A percentile compares a stretch with the other conserved stretches of the same genome.
phyloP scores from a whole-genome alignment of 2,329 filamentous ascomycete species.

The Hirsutella thompsonii region DNA sequence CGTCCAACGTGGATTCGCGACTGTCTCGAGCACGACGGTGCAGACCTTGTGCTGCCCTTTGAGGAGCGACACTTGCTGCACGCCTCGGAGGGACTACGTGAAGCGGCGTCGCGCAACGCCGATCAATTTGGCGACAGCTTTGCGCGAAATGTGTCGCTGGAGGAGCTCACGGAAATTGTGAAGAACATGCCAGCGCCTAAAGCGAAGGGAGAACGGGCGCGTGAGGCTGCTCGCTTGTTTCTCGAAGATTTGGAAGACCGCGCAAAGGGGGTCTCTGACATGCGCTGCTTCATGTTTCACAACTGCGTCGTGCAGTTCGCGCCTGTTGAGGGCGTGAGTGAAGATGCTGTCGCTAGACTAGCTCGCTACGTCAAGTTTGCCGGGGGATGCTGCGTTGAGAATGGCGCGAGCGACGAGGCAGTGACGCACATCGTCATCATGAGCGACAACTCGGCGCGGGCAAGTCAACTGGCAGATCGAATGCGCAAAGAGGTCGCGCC shows the following conservation, averaged over 20 bases:
- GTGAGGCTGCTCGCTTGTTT: conserved; percentile 27
- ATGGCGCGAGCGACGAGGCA: conserved; percentile 29
- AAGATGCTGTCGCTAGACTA: conserved; percentile 27
- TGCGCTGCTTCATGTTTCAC: conserved; percentile 40
- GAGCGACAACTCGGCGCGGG: conserved; percentile 24
- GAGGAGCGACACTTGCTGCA: conserved; percentile 59
- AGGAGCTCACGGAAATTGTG: conserved; percentile 47
- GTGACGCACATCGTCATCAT: conserved; percentile 63
- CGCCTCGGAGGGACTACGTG: conserved; percentile 41
- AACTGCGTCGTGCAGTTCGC: conserved; percentile 29
- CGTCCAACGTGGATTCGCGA: conserved; percentile 74
- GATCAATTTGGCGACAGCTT: conserved; percentile 81
- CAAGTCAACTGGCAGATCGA: conserved; percentile 22
- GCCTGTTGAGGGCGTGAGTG: conserved; percentile 13
- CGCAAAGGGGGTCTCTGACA: conserved; percentile 36
- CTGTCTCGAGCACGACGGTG: conserved; percentile 48
- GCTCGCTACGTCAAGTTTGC: conserved; percentile 55
- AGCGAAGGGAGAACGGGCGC: conserved; percentile 21
- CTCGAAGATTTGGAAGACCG: conserved; percentile 41
- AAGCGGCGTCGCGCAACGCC: conserved; percentile 45
- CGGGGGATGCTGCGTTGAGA: conserved; percentile 43
- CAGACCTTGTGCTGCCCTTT: conserved; percentile 48
- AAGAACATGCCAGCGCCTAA: conserved; percentile 36
- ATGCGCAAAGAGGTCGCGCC: conserved; percentile 32
- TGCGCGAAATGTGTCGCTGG: conserved; percentile 50